A percentile compares a stretch with the other conserved stretches of the same genome.
phyloP scores from a whole-genome alignment of 139 green algal species.

The Volvox reticuliferus region DNA sequence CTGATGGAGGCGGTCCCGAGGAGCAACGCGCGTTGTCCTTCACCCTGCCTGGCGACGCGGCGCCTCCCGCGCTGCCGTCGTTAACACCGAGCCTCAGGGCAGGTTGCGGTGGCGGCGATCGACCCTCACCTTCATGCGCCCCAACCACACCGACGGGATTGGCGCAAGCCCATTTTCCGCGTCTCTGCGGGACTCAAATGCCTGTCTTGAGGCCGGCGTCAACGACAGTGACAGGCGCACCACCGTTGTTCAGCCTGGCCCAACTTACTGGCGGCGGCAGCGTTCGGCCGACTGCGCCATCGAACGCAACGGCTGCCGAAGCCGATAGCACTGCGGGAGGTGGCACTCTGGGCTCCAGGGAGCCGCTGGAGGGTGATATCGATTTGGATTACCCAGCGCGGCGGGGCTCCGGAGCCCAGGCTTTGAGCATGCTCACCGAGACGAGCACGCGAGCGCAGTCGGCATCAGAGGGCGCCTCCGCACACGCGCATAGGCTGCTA shows the following conservation, averaged over 20 bases:
- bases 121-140: background rate
- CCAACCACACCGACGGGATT: background rate
- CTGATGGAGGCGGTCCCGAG: background rate
- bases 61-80: background rate
- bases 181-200: background rate
- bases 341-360: background rate
- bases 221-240: background rate
- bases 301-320: background rate
- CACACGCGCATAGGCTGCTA: background rate
- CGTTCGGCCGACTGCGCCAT: background rate
- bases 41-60: background rate
- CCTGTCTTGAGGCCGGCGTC: background rate
- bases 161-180: background rate
- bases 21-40: background rate
- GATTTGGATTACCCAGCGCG: background rate
- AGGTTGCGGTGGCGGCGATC: background rate
- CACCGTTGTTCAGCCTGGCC: background rate
- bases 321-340: background rate
- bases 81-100: background rate
- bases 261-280: background rate
- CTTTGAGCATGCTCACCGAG: too few relatives aligned
- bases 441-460: background rate
- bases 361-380: slow-evolving; percentile 14
- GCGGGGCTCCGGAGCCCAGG: background rate
- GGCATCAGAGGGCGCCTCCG: background rate